phyloP scores from a whole-genome alignment of 2,329 filamentous ascomycete genomes.

The Apiospora phragmitis region DNA sequence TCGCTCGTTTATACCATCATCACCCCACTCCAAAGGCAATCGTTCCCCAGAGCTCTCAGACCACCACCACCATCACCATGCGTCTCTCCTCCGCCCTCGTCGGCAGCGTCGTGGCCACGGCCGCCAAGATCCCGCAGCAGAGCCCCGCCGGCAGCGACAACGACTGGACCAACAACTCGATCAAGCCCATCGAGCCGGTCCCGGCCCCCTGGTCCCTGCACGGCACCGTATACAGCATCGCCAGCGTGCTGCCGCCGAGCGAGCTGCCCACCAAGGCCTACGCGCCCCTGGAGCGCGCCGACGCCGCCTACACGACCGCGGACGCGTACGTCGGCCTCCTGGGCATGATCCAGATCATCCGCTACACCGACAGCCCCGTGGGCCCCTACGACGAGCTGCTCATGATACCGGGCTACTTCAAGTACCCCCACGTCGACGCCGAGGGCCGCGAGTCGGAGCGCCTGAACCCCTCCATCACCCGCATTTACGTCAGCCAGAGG shows the following conservation, averaged over 20 bases:
- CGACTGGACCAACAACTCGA: slow-evolving; percentile 16
- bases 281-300: slow-evolving; percentile 10
- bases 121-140: not conserved
- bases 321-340: slow-evolving; percentile 29
- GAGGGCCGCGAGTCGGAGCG: not conserved
- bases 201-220: slow-evolving; percentile 9
- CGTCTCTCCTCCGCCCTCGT: not conserved
- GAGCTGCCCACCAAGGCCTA: slow-evolving; percentile 20
- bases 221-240: slow-evolving; percentile 14
- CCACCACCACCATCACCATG: not conserved
- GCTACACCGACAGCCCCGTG: slow-evolving; percentile 32
- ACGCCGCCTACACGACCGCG: not conserved
- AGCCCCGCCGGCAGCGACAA: not conserved
- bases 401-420: slow-evolving; percentile 30
- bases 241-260: slow-evolving; percentile 17
- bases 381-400: slow-evolving; percentile 36
- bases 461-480: slow-evolving; percentile 29
- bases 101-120: not conserved
- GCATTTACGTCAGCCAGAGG: slow-evolving; percentile 35
- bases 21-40: too few relatives aligned
- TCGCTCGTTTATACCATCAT: not conserved
- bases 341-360: slow-evolving; percentile 31
- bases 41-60: too few relatives aligned
- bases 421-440: slow-evolving; percentile 13
- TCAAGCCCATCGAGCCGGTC: slow-evolving; percentile 9